These are phyloP conservation scores for Claviceps pusilla DNA, from an alignment of 2,329 filamentous ascomycete genomes.

Conservation along the genomic window DNA sequence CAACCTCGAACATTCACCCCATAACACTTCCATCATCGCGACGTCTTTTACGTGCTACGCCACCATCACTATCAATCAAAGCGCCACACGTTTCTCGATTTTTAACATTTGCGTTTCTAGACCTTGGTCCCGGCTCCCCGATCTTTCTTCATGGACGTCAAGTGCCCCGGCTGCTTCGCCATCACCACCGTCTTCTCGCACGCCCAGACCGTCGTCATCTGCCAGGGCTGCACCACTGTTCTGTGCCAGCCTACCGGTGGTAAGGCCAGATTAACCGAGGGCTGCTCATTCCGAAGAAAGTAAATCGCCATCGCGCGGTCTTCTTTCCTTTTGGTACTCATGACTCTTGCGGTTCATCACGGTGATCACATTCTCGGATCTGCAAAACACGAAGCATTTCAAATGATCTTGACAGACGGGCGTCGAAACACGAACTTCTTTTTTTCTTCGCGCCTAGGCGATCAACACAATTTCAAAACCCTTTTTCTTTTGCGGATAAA, in stretches of 20 bases:
- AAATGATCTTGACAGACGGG: conserved; percentile 27
- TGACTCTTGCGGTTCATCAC: conserved; percentile 34
- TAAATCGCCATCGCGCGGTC: conserved; percentile 47
- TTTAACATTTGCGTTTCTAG: conserved; percentile 28
- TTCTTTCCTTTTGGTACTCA: conserved; percentile 33
- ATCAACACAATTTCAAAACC: background rate
- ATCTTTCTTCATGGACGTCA: conserved; percentile 99
- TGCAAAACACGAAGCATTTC: conserved; percentile 41
- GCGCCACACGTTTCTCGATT: too few relatives aligned
- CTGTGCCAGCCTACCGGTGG: conserved; percentile 99
- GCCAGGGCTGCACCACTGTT: conserved; percentile 97
- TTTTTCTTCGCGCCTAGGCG: background rate
- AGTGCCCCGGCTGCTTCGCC: conserved; percentile 99
- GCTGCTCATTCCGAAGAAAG: conserved; percentile 99
- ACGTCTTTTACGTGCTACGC: background rate
- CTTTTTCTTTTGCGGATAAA: conserved; percentile 46
- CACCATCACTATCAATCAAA: background rate
- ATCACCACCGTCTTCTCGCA: conserved; percentile 99
- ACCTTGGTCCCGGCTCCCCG: conserved; percentile 88
- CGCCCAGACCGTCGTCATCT: conserved; percentile 99
- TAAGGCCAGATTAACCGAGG: conserved; percentile 97
- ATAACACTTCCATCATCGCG: conserved; percentile 6
- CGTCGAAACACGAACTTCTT: conserved; percentile 28
- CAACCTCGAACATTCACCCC: conserved; percentile 3
- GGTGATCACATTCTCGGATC: conserved; percentile 43